Percentiles rank a stretch among this genome's conserved stretches.
Conservation (phyloP, 1,284 basidiomycete genomes). For the Cystobasidium sp. region DNA sequence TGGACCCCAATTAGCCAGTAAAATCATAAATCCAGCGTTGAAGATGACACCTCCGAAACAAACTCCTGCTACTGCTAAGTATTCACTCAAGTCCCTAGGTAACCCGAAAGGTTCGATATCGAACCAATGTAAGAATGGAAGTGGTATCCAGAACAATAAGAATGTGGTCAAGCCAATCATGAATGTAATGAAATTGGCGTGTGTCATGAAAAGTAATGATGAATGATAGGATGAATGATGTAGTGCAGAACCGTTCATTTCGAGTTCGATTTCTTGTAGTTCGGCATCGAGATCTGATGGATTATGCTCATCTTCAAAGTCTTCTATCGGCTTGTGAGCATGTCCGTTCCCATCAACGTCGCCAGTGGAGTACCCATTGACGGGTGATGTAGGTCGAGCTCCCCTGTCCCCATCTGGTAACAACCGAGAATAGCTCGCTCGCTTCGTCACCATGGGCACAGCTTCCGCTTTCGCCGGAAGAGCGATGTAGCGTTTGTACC, state of each 20-base stretch:
- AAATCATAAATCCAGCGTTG: slow-evolving; percentile 77
- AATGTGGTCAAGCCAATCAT: slow-evolving; percentile 70
- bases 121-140: slow-evolving; percentile 69
- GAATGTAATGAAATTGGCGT: slow-evolving; percentile 73
- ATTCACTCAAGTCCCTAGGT: slow-evolving; percentile 62
- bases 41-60: slow-evolving; percentile 70
- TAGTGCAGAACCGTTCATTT: slow-evolving; percentile 1
- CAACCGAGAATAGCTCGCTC: slow-evolving; percentile 31
- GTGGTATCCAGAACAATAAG: slow-evolving; percentile 68
- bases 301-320: neutral
- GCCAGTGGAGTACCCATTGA: slow-evolving; percentile 33
- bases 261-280: slow-evolving; percentile 30
- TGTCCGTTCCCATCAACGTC: slow-evolving; percentile 41
- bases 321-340: neutral
- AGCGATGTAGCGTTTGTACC: slow-evolving; percentile 77
- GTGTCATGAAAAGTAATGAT: slow-evolving; percentile 67
- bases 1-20: slow-evolving; percentile 80
- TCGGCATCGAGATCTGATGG: neutral
- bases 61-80: slow-evolving; percentile 66
- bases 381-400: slow-evolving; percentile 3
- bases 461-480: slow-evolving; percentile 62
- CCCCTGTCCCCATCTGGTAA: neutral
- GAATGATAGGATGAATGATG: slow-evolving; percentile 24
- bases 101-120: slow-evolving; percentile 67
- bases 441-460: neutral